phyloP scores from a whole-genome alignment of 768 basidiomycete genomes.

The Leccinum ochraceum region DNA sequence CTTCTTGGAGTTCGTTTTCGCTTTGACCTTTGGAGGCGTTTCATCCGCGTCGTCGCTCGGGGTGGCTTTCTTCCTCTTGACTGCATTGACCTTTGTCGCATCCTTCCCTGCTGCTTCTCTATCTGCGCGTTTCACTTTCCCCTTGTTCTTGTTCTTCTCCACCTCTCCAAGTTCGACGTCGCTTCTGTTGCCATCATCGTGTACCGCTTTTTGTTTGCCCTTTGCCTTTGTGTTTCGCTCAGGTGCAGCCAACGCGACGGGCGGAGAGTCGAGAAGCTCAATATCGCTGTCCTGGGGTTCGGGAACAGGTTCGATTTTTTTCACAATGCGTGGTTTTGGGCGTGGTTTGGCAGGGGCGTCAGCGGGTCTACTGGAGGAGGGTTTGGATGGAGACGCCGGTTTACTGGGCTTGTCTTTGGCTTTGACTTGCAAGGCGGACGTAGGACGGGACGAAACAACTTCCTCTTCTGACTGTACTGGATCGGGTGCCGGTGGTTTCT shows the following conservation, averaged over 20 bases:
- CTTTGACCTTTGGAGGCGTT: constrained; percentile 16
- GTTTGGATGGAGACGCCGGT: constrained; percentile 18
- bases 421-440: constrained; percentile 14
- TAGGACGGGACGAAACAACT: constrained; percentile 13
- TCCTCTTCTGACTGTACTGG: constrained; percentile 22
- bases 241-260: constrained; percentile 18
- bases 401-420: constrained; percentile 20
- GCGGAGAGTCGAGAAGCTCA: constrained; percentile 24
- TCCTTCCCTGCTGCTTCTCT: constrained; percentile 28
- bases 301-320: constrained; percentile 15
- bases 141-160: constrained; percentile 31
- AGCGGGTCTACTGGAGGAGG: constrained; percentile 15
- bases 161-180: constrained; percentile 25
- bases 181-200: constrained; percentile 17
- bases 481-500: constrained; percentile 11
- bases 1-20: constrained; percentile 20
- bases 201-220: constrained; percentile 41
- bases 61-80: constrained; percentile 26
- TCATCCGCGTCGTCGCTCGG: constrained; percentile 20
- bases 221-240: constrained; percentile 31
- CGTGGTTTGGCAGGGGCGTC: constrained; percentile 26
- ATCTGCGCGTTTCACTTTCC: constrained; percentile 20
- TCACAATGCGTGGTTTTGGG: constrained; percentile 24
- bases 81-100: constrained; percentile 29
- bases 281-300: constrained; percentile 34